Base-by-base conservation (phyloP, 2,329 filamentous ascomycete species). In the Sporothrix inflata region DNA sequence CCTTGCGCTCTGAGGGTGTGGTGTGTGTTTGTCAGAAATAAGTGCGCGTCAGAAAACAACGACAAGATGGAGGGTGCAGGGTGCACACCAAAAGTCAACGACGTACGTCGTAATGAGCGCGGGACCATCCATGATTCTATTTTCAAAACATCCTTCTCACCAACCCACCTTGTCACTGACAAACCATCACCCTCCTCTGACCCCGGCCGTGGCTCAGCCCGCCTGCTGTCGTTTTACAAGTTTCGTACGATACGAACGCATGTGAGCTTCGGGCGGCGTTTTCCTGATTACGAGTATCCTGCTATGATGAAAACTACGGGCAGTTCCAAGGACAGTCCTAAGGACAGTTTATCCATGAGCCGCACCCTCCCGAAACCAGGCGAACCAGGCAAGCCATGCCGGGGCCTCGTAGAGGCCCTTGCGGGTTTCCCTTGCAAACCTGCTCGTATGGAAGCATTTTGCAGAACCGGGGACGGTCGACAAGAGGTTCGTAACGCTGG, bases 21-120 rank as follows among this genome's bases (percentile, higher is more conserved):
- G 30, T 40, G 57, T 63, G 57, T 21, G n/a, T 12, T 19, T 61
- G 55, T 40, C 30, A 61, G 55, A 34, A 30, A 38, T n/a, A n/a
- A n/a, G n/a, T n/a, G n/a, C n/a, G n/a, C n/a, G n/a, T n/a, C n/a
- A n/a, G n/a, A n/a, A n/a, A n/a, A n/a, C n/a, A n/a, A n/a, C n/a
- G n/a, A n/a, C n/a, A n/a, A n/a, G n/a, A n/a, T n/a, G n/a, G n/a
- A n/a, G n/a, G n/a, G n/a, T n/a, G n/a, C n/a, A 61, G 57, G 57
- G 8, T 61, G 34, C 57, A 61, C 57, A 61, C 57, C 57, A 61
- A 55, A 9, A 60, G 34, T 40, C 57, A 61, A 61, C 57, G 34
- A 61, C n/a, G n/a, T n/a, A n/a, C n/a, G n/a, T n/a, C 57, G 57
- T 61, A 61, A 61, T 61, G 57, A 14, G 12, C 34, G 57, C 57